phyloP scores from a whole-genome alignment of 2,329 filamentous ascomycete genomes.

The Clonostachys rhizophaga region DNA sequence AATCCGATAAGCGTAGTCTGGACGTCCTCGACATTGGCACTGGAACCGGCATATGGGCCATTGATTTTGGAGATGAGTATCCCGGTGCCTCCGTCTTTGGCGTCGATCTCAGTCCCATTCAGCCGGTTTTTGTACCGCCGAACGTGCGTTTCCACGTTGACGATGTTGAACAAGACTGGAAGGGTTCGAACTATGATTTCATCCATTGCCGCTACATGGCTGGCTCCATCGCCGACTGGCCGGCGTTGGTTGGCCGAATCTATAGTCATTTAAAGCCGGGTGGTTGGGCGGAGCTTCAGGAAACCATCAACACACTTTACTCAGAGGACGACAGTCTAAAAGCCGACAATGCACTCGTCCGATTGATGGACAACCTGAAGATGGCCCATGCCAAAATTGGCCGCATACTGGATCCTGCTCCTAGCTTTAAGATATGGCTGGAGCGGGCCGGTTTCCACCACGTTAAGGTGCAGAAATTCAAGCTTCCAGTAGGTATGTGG shows the following conservation, averaged over 20 bases:
- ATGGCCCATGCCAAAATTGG: conserved; percentile 17
- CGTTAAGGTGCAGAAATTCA: conserved; percentile 21
- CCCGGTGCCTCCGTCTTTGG: conserved; percentile 15
- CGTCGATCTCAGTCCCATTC: conserved; percentile 28
- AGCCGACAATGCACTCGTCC: conserved; percentile 24
- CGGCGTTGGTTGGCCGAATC: conserved; percentile 12
- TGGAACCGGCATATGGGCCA: too few relatives aligned
- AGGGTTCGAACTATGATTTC: conserved; percentile 17
- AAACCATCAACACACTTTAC: conserved; percentile 26
- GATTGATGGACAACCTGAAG: conserved; percentile 14
- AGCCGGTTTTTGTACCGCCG: conserved; percentile 43
- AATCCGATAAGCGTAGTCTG: conserved; percentile 18
- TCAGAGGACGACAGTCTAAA: conserved; percentile 32
- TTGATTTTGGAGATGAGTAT: too few relatives aligned
- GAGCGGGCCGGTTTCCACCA: conserved; percentile 26
- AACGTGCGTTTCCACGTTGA: conserved; percentile 56
- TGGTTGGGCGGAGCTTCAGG: conserved; percentile 25
- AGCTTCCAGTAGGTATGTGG: conserved; percentile 30
- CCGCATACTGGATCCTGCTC: conserved; percentile 19
- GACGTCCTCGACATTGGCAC: conserved; percentile 34
- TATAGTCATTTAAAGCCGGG: conserved; percentile 34
- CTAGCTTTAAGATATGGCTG: conserved; percentile 17
- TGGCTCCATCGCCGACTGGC: conserved; percentile 24
- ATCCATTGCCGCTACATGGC: conserved; percentile 24
- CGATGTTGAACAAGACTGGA: conserved; percentile 55